Percentiles rank a stretch among this genome's conserved stretches.
These are phyloP conservation scores for Pugionium cornutum DNA, from an alignment of 345 rosid species.

Conservation along the genomic window DNA sequence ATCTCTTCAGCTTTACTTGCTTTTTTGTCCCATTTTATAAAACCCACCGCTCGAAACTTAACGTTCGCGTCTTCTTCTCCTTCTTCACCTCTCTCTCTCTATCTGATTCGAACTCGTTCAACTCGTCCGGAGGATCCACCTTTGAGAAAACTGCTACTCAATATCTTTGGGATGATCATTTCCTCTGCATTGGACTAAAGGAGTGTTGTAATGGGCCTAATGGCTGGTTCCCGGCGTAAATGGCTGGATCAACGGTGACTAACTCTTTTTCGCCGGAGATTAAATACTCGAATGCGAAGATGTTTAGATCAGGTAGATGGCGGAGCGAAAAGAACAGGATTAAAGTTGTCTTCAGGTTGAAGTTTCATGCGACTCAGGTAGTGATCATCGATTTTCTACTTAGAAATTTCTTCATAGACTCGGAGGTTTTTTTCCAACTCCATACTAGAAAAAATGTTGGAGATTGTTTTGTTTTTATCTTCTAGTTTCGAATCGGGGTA, in stretches of 20 bases:
- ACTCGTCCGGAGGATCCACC: conserved; percentile 17
- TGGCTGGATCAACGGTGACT: conserved; percentile 43
- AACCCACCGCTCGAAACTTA: conserved; percentile 40
- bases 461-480: too few relatives aligned
- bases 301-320: conserved; percentile 92
- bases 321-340: conserved; percentile 77
- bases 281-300: conserved; percentile 31
- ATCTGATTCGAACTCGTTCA: conserved; percentile 32
- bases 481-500: not conserved
- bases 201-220: not conserved
- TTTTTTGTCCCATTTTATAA: conserved; percentile 39
- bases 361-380: conserved; percentile 96
- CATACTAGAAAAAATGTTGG: too few relatives aligned
- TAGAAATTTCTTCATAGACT: too few relatives aligned
- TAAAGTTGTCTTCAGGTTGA: conserved; percentile 76
- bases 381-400: not conserved
- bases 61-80: conserved; percentile 26
- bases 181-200: conserved; percentile 35
- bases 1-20: conserved; percentile 54
- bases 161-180: conserved; percentile 2
- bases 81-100: conserved; percentile 26
- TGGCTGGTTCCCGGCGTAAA: conserved; percentile 36
- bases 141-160: not conserved
- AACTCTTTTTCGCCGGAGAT: conserved; percentile 22
- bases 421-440: too few relatives aligned